Evolutionary conservation across 2,329 filamentous ascomycete genomes (phyloP), one percentile per base, ranked within the genome.

Genomic region (Mollisiaceae sp.): DNA sequence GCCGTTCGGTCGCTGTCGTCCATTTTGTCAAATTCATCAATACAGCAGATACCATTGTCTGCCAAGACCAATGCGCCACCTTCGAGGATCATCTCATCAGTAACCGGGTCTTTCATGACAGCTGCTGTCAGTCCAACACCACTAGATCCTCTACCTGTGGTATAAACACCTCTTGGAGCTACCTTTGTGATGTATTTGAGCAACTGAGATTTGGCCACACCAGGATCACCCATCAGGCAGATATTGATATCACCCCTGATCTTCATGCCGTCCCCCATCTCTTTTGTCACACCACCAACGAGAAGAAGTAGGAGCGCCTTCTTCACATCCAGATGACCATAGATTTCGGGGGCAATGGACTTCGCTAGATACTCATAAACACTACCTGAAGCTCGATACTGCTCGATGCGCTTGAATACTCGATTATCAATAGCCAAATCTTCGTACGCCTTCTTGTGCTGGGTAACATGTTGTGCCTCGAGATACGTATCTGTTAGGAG

Each of bases 221-320:
- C 95, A 77, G 95, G 95, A 76, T 99, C 95, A 85, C 95, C 95
- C 95, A 99, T 99, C 75, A 99, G 82, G 78, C 95, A 98, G 69
- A 99, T 90, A 80, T 99, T 99, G 83, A 99, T 97, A 76, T 99
- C 95, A 74, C 95, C 95, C 85, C 95, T 93, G 77, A 99, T 99
- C 75, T 93, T 91, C 95, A 99, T 98, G 67, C 95, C 95, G 75
- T 99, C 95, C 60, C 93, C 93, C 86, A 98, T 96, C 75, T 95
- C 90, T 79, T 99, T 99, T 4, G 89, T 95, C 1, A 97, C 94
- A 81, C 95, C 95, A 67, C 95, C 95, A 70, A 99, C 97, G 39
- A 99, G 87, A 36, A 98, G 89, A 5, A 99, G 84, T n/a, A 99
- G 86, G 14, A 99, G 86, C 1, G 95, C 95, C 79, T 99, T 99